phyloP scores from a whole-genome alignment of 2,329 filamentous ascomycete species.

The Sphaerulina vaccinii region DNA sequence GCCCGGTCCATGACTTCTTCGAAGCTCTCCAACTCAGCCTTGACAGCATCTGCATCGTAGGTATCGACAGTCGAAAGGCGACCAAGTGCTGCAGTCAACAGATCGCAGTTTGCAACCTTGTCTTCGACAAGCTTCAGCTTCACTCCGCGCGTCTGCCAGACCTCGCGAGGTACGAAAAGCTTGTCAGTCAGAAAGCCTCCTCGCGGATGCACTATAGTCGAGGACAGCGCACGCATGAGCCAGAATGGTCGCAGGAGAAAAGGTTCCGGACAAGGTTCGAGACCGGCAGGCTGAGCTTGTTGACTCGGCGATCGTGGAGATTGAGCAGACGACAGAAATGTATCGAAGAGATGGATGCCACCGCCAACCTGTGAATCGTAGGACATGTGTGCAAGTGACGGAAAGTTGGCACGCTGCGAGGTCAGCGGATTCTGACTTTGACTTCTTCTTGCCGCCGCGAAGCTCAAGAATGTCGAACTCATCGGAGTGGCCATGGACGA shows the following conservation, averaged over 20 bases:
- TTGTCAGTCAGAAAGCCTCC: conserved; percentile 90
- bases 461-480: conserved; percentile 62
- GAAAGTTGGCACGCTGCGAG: conserved; percentile 35
- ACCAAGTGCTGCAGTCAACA: conserved; percentile 77
- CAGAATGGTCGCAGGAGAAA: conserved; percentile 92
- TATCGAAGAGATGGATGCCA: conserved; percentile 80
- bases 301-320: conserved; percentile 40
- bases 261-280: conserved; percentile 90
- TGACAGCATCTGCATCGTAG: conserved; percentile 82
- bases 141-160: conserved; percentile 90
- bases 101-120: conserved; percentile 88
- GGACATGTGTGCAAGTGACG: conserved; percentile 54
- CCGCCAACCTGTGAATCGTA: conserved; percentile 59
- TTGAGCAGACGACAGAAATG: conserved; percentile 28
- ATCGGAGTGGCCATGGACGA: conserved; percentile 70
- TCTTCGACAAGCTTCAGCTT: conserved; percentile 91
- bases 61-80: conserved; percentile 78
- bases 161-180: conserved; percentile 86
- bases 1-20: conserved; percentile 85
- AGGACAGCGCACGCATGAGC: conserved; percentile 92
- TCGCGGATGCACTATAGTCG: conserved; percentile 85
- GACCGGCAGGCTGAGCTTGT: conserved; percentile 65
- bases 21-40: conserved; percentile 90
- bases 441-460: conserved; percentile 40
- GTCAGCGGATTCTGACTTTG: conserved; percentile 30